Evolutionary conservation across 208 protist species (phyloP).

Genomic region (Crithidia acanthocephali): DNA sequence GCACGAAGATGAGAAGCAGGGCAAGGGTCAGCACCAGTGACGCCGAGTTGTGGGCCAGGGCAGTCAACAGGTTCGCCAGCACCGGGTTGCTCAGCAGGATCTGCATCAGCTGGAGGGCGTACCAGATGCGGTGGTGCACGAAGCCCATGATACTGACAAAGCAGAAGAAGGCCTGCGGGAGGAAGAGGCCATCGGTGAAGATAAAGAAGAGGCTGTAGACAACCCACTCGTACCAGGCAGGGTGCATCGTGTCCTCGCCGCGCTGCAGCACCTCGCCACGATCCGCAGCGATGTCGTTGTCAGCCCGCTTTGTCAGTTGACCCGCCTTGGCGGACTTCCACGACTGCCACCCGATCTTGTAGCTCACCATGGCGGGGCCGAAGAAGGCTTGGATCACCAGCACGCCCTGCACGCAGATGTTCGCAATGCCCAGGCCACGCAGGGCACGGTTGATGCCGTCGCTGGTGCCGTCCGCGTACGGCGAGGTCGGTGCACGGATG

Average conservation of each 20-base stretch:
- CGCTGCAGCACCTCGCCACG: slow-evolving; percentile 31
- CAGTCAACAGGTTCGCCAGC: slow-evolving; percentile 53
- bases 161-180: slow-evolving; percentile 48
- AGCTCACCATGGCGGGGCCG: slow-evolving; percentile 45
- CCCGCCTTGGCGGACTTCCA: slow-evolving; percentile 43
- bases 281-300: slow-evolving; percentile 41
- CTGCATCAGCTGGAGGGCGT: slow-evolving; percentile 65
- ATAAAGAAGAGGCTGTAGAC: slow-evolving; percentile 32
- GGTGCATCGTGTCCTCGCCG: slow-evolving; percentile 19
- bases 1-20: slow-evolving; percentile 59
- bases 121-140: slow-evolving; percentile 63
- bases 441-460: slow-evolving; percentile 32
- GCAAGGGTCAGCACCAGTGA: slow-evolving; percentile 61
- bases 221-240: slow-evolving; percentile 23
- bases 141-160: slow-evolving; percentile 59
- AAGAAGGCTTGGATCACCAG: slow-evolving; percentile 43
- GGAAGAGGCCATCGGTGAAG: slow-evolving; percentile 34
- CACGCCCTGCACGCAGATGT: slow-evolving; percentile 49
- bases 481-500: slow-evolving; percentile 43
- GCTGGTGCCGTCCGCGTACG: slow-evolving; percentile 35
- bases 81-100: slow-evolving; percentile 47
- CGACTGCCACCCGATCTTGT: slow-evolving; percentile 41
- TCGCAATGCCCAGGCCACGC: slow-evolving; percentile 37
- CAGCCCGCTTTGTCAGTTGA: slow-evolving; percentile 26
- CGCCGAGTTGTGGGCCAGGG: slow-evolving; percentile 47